phyloP scores from a whole-genome alignment of 2,329 filamentous ascomycete species.

The Pyricularia sp. region DNA sequence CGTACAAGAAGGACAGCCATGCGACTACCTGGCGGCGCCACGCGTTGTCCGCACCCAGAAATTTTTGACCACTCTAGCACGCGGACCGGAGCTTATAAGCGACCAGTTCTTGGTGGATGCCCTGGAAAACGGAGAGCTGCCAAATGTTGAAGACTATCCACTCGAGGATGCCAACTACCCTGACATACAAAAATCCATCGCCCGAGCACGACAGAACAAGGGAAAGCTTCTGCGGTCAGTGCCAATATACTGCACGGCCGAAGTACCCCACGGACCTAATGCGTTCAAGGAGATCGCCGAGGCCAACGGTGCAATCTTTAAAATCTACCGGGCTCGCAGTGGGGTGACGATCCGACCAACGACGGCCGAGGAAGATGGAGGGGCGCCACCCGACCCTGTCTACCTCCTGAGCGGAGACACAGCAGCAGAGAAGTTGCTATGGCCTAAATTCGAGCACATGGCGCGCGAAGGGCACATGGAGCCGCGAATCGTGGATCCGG shows the following conservation, averaged over 20 bases:
- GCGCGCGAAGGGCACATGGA: slow-evolving; percentile 66
- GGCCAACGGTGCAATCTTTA: slow-evolving; percentile 77
- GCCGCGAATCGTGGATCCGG: slow-evolving; percentile 66
- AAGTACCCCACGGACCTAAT: slow-evolving; percentile 67
- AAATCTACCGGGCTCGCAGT: slow-evolving; percentile 61
- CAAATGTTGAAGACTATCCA: slow-evolving; percentile 50
- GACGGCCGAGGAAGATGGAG: slow-evolving; percentile 46
- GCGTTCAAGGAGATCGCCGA: slow-evolving; percentile 78
- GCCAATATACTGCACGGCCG: slow-evolving; percentile 72
- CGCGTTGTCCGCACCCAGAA: slow-evolving; percentile 82
- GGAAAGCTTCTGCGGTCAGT: slow-evolving; percentile 63
- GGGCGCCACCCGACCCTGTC: slow-evolving; percentile 53
- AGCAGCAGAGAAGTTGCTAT: slow-evolving; percentile 57
- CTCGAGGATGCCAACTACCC: slow-evolving; percentile 51
- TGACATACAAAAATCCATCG: slow-evolving; percentile 52
- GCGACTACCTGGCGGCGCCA: slow-evolving; percentile 80
- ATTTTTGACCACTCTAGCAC: slow-evolving; percentile 78
- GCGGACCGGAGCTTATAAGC: slow-evolving; percentile 63
- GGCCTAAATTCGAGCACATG: slow-evolving; percentile 69
- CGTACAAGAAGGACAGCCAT: slow-evolving; percentile 59
- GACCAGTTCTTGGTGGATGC: slow-evolving; percentile 68
- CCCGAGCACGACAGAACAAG: slow-evolving; percentile 61
- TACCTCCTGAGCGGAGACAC: slow-evolving; percentile 67
- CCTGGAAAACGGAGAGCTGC: slow-evolving; percentile 53
- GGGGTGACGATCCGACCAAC: slow-evolving; percentile 54